These are phyloP conservation scores for Amanita thiersii DNA, from an alignment of 768 basidiomycete genomes.

Conservation along the genomic window DNA sequence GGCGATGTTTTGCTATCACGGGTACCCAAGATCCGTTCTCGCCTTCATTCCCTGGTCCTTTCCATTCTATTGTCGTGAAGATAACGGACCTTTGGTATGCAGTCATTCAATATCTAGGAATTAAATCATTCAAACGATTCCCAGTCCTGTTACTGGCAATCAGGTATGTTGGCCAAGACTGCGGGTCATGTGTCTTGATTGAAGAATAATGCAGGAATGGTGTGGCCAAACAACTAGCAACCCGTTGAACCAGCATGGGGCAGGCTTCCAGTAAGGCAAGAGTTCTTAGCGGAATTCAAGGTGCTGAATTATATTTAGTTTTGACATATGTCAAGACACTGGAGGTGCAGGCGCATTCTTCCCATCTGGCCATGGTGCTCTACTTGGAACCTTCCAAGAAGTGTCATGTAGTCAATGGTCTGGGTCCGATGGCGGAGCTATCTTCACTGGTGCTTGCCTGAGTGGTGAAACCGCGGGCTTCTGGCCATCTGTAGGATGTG, in stretches of 20 bases:
- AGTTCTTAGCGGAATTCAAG: too few species aligned
- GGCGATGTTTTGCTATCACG: slow-evolving; percentile 50
- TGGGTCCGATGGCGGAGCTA: slow-evolving; percentile 38
- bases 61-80: slow-evolving; percentile 48
- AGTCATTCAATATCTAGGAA: not conserved
- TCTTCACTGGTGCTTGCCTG: slow-evolving; percentile 45
- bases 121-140: slow-evolving; percentile 3
- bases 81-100: slow-evolving; percentile 34
- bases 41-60: slow-evolving; percentile 39
- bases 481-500: slow-evolving; percentile 47
- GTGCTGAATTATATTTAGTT: slow-evolving; percentile 23
- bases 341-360: slow-evolving; percentile 46
- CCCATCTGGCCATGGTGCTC: slow-evolving; percentile 46
- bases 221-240: slow-evolving; percentile 41
- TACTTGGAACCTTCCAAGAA: slow-evolving; percentile 45
- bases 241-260: slow-evolving; percentile 32
- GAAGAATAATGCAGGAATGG: slow-evolving; percentile 37
- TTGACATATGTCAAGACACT: slow-evolving; percentile 55
- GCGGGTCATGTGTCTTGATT: too few species aligned
- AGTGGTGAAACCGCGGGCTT: slow-evolving; percentile 35
- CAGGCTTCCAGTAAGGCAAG: slow-evolving; percentile 40
- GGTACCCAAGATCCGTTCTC: slow-evolving; percentile 44
- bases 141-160: slow-evolving; percentile 38
- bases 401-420: slow-evolving; percentile 52
- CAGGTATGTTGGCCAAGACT: slow-evolving; percentile 20